A percentile compares a stretch with the other conserved stretches of the same genome.
These are phyloP conservation scores for Hanseniaspora occidentalis DNA, from an alignment of 805 yeast genomes.

Conservation along the genomic window DNA sequence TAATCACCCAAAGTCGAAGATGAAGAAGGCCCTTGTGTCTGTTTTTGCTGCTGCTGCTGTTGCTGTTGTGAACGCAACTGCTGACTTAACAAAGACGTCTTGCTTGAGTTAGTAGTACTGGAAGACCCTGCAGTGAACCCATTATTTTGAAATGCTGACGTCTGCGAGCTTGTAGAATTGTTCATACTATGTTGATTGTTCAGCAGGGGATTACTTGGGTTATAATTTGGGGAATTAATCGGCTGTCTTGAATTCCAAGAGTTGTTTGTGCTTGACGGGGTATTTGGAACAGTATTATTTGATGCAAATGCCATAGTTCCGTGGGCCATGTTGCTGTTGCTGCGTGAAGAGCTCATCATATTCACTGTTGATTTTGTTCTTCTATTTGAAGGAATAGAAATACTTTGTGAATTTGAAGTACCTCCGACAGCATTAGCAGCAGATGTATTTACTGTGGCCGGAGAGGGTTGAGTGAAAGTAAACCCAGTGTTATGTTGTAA, in stretches of 20 bases:
- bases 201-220: background rate
- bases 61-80: slow-evolving; percentile 9
- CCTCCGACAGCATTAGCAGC: background rate
- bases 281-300: background rate
- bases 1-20: background rate
- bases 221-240: background rate
- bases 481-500: background rate
- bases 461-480: background rate
- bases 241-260: background rate
- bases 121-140: background rate
- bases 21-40: background rate
- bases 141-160: background rate
- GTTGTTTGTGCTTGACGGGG: background rate
- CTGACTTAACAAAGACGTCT: slow-evolving; percentile 24
- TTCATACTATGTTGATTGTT: background rate
- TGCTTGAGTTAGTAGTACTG: slow-evolving; percentile 7
- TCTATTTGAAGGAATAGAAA: background rate
- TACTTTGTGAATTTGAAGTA: background rate
- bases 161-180: background rate
- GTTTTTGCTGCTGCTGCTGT: background rate
- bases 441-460: background rate
- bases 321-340: background rate
- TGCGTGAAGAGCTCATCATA: background rate
- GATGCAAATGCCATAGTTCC: too few species aligned
- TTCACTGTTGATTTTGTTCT: background rate